phyloP scores from a whole-genome alignment of 2,329 filamentous ascomycete genomes.

The Claviceps spartinae region DNA sequence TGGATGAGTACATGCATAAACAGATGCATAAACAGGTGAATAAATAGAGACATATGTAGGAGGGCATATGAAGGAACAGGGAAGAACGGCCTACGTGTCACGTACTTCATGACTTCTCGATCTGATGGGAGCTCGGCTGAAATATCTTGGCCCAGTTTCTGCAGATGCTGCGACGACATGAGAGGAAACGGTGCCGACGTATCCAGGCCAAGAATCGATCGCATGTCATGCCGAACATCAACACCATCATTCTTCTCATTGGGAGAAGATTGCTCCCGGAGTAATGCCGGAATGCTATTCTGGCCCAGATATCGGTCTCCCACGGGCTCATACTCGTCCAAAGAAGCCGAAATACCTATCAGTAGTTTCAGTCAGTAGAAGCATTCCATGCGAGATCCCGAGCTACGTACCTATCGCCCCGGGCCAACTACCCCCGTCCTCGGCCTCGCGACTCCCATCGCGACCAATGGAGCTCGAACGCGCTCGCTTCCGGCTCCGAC shows the following conservation, averaged over 20 bases:
- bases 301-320: conserved; percentile 49
- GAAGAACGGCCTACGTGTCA: conserved; percentile 4
- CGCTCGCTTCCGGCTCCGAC: conserved; percentile 19
- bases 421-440: conserved; percentile 29
- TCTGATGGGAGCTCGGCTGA: conserved; percentile 49
- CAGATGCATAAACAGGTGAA: too few species aligned
- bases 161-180: conserved; percentile 50
- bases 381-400: not conserved
- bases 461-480: conserved; percentile 19
- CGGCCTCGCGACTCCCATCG: conserved; percentile 20
- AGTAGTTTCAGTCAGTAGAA: not conserved
- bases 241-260: conserved; percentile 37
- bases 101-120: conserved; percentile 52
- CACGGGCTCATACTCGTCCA: conserved; percentile 42
- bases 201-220: conserved; percentile 51
- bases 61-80: not conserved
- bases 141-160: conserved; percentile 46
- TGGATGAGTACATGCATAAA: too few species aligned
- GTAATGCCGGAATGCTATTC: conserved; percentile 53
- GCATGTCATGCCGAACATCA: conserved; percentile 51
- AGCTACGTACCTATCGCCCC: conserved; percentile 23
- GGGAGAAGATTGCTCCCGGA: conserved; percentile 45
- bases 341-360: conserved; percentile 21
- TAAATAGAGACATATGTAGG: too few species aligned
- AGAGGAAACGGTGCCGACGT: conserved; percentile 53